These are phyloP conservation scores for Ilyonectria destructans DNA, from an alignment of 2,329 filamentous ascomycete genomes.

Conservation along the genomic window DNA sequence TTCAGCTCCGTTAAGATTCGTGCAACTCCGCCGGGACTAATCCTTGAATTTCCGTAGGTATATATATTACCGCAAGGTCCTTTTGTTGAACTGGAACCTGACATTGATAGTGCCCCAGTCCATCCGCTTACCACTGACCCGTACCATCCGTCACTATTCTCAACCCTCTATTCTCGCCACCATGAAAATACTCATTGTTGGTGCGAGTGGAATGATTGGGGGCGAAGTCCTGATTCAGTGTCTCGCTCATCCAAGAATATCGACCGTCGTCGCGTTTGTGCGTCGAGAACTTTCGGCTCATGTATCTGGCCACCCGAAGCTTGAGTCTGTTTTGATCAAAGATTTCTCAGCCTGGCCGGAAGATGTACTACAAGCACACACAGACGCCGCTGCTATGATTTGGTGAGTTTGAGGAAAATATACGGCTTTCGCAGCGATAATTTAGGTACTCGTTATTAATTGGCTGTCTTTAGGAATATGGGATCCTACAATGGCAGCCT, in stretches of 20 bases:
- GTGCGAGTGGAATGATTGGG: conserved; percentile 55
- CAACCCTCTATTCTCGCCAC: background rate
- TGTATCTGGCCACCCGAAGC: conserved; percentile 34
- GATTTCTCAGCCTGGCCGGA: conserved; percentile 43
- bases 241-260: conserved; percentile 51
- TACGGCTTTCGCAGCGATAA: background rate
- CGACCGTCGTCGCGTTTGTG: conserved; percentile 52
- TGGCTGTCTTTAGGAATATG: conserved; percentile 33
- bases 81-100: background rate
- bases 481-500: conserved; percentile 41
- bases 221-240: conserved; percentile 52
- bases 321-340: conserved; percentile 35
- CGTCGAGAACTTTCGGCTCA: conserved; percentile 48
- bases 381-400: conserved; percentile 45
- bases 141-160: background rate
- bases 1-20: background rate
- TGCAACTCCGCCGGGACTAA: conserved; percentile 2
- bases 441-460: background rate
- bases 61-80: background rate
- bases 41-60: background rate
- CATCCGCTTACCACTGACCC: background rate
- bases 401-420: conserved; percentile 32
- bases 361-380: conserved; percentile 29
- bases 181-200: conserved; percentile 57
- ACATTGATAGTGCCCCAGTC: background rate